Conservation (phyloP, 306 rosid genomes). For the Lathyrus oleraceus region DNA sequence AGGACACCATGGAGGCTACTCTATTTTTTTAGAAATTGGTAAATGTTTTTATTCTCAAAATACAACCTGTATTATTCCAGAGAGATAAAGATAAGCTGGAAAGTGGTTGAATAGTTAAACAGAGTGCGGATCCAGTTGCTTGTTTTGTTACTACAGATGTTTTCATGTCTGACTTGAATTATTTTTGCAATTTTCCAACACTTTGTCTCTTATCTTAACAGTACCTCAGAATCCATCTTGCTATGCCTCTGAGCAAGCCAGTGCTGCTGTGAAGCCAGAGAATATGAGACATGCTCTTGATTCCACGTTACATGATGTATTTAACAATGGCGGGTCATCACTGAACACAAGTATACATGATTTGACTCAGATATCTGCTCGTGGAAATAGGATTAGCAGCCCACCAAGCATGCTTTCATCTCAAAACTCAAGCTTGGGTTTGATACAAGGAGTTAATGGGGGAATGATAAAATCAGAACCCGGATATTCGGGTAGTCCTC, state of each 20-base stretch:
- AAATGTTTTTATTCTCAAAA: conserved; percentile 11
- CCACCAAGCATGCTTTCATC: conserved; percentile 50
- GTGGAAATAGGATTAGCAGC: conserved; percentile 51
- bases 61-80: not conserved
- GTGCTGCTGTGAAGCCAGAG: conserved; percentile 56
- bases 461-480: conserved; percentile 65
- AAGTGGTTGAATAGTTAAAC: conserved; percentile 7
- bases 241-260: conserved; percentile 51
- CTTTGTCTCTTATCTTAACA: conserved; percentile 37
- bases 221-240: conserved; percentile 60
- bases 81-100: conserved; percentile 10
- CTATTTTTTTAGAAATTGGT: not conserved
- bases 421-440: conserved; percentile 57
- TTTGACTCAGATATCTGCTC: conserved; percentile 53
- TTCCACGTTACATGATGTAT: conserved; percentile 49
- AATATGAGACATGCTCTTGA: conserved; percentile 57
- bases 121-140: not conserved
- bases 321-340: conserved; percentile 58
- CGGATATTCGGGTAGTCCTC: conserved; percentile 58
- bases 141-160: not conserved
- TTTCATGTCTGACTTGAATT: conserved; percentile 26
- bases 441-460: conserved; percentile 72
- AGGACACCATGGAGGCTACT: not conserved
- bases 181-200: conserved; percentile 8
- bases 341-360: conserved; percentile 54